Percentiles rank a stretch among this genome's conserved stretches.
phyloP scores from a whole-genome alignment of 208 protist genomes.

The Leishmania arabica region DNA sequence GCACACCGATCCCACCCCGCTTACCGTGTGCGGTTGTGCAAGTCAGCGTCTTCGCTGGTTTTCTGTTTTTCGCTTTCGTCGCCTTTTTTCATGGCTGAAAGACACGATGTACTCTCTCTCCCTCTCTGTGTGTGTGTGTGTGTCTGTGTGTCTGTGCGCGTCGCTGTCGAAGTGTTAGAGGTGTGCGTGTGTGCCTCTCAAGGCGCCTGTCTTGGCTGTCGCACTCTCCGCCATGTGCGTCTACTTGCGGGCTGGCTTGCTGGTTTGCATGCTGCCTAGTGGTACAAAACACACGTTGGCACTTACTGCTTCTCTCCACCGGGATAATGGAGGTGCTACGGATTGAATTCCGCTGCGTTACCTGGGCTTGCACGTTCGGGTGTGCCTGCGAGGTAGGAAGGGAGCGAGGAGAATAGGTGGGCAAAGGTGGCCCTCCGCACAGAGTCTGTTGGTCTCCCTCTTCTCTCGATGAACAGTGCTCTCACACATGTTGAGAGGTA shows the following conservation, averaged over 20 bases:
- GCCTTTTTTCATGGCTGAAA: background rate
- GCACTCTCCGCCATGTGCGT: no score
- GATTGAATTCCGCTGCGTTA: background rate
- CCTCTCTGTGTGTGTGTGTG: background rate
- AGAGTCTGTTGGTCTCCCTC: background rate
- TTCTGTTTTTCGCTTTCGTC: background rate
- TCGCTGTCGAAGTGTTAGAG: background rate
- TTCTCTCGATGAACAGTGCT: background rate
- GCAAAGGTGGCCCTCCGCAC: background rate
- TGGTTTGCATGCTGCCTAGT: background rate
- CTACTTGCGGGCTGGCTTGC: background rate
- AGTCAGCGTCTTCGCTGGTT: no score
- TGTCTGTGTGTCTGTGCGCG: background rate
- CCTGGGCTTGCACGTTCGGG: background rate
- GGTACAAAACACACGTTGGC: background rate
- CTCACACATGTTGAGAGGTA: background rate
- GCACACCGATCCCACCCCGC: background rate
- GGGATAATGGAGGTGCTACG: background rate
- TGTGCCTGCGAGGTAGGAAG: background rate
- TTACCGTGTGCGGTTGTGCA: background rate
- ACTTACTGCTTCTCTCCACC: background rate
- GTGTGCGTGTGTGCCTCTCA: background rate
- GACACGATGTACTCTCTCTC: slow-evolving; percentile 1
- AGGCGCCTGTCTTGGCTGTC: no score
- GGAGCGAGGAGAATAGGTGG: background rate